Base-by-base conservation (phyloP, 345 rosid species). In the Melaleuca alternifolia region DNA sequence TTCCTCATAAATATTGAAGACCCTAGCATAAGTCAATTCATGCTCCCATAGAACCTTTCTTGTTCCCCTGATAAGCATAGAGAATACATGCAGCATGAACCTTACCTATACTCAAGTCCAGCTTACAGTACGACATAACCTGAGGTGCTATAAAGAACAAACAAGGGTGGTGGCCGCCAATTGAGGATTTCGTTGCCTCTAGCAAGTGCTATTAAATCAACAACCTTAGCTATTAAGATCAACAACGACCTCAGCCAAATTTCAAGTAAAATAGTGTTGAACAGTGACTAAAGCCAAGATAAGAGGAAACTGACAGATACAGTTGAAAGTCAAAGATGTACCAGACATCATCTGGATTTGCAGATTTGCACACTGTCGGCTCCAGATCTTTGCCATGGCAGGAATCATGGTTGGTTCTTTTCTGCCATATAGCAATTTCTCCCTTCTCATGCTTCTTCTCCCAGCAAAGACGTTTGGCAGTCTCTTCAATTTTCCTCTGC, bases 391-490 rank as follows among this genome's bases (percentile, higher is more conserved):
- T 85, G 24, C 86, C 86, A 61, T 84, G 88, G 33, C 97, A 94
- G 30, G 92, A 86, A 82, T 87, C 87, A n/a, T 90, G 87, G 77
- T 91, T 93, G 54, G 84, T 85, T 86, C 92, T 91, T 91, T 94
- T 94, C 84, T 91, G 92, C 94, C 94, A 93, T 33, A 94, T 87
- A 46, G 97, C 96, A 62, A 91, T 92, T 88, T 93, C 95, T 82
- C 94, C 95, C 76, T 89, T 87, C 85, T 95, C 95, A 84, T 90
- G 88, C 93, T 91, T 93, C 93, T 95, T 95, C 77, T 93, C 95
- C 96, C 97, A 95, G 88, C 97, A 95, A 87, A 93, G 92, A 81
- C 91, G 91, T 86, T 91, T 89, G 59, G 96, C 96, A 61, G 88
- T 86, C 83, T 93, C 94, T 86, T 93, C 96, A 87, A 95, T 93